Base-by-base conservation (phyloP, 164 flowering plant genomes). In the Chimonanthus praecox region DNA sequence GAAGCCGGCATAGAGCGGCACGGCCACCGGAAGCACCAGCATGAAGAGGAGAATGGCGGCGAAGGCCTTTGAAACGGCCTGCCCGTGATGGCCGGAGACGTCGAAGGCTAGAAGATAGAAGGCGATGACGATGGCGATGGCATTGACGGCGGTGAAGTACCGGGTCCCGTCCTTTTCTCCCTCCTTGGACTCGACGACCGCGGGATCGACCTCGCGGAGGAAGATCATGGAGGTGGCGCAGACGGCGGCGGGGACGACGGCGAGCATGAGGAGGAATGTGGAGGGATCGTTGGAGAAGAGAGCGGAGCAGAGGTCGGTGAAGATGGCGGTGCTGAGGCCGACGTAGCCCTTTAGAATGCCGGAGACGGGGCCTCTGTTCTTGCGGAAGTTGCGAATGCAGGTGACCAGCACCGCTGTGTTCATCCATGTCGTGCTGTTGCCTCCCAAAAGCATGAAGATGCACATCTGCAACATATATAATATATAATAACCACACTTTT, bases 351-450 rank as follows among this genome's bases (percentile, higher is more conserved):
- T 93, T 43, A 93, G 79, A 44, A 92, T 91, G 2, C 98, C 98
- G 3, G 97, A 86, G 7, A 91, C 97, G 0, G 98, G 98, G 1
- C 98, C 98, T 4, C 94, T 72, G 78, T 89, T 91, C 43, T 78
- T 83, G n/a, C 90, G 76, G 87, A 93, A 93, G 80, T 93, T 93
- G 1, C 98, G 76, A 65, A 93, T 87, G 75, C 93, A 93, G 1
- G 98, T 91, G 20, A 93, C 98, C 3, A 93, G 83, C 7, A 93
- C 76, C 61, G 98, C 94, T 51, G 98, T 93, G 88, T 93, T 93
- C 98, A 93, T 93, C 98, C 98, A 93, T 5, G 98, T 91, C 4
- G 93, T 90, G 78, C 97, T 93, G 85, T 93, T 93, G 3, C 97
- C 98, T 72, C 98, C 98, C 91, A 93, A 72, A 66, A 93, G 89